phyloP scores from a whole-genome alignment of 257 asterid species.

The Thymus quinquecostatus region DNA sequence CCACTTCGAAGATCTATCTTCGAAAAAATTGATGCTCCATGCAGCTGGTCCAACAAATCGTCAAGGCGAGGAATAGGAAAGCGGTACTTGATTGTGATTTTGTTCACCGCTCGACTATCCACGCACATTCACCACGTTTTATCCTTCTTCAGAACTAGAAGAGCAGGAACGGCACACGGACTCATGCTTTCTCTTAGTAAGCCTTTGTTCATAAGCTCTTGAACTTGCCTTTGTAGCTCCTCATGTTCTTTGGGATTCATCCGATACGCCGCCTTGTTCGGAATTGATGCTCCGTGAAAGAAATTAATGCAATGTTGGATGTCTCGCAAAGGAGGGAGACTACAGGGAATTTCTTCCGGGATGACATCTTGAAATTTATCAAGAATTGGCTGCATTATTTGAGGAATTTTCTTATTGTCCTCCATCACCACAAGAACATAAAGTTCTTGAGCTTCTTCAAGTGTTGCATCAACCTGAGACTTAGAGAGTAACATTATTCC shows the following conservation, averaged over 20 bases:
- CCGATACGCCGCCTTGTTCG: background rate
- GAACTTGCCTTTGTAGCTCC: background rate
- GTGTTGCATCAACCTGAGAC: background rate
- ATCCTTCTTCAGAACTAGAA: background rate
- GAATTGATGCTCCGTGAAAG: background rate
- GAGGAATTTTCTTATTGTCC: background rate
- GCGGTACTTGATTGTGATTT: constrained; percentile 22
- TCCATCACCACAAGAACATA: background rate
- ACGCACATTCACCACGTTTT: background rate
- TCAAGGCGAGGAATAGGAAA: constrained; percentile 20
- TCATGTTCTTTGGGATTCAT: constrained; percentile 4
- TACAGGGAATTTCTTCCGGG: background rate
- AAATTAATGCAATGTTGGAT: too few species aligned
- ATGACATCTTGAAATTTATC: background rate
- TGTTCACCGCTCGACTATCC: background rate
- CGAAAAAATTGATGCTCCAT: background rate
- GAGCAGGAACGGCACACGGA: background rate
- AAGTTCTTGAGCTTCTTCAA: background rate
- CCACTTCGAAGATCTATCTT: constrained; percentile 18
- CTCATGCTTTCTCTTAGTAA: background rate
- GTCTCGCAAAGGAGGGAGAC: background rate
- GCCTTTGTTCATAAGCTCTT: background rate
- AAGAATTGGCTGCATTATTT: background rate
- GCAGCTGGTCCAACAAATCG: constrained; percentile 13
- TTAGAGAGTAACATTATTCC: background rate